Evolutionary conservation across 768 basidiomycete genomes (phyloP), one percentile per base, ranked within the genome.

Genomic region (Naganishia vaughanmartiniae): DNA sequence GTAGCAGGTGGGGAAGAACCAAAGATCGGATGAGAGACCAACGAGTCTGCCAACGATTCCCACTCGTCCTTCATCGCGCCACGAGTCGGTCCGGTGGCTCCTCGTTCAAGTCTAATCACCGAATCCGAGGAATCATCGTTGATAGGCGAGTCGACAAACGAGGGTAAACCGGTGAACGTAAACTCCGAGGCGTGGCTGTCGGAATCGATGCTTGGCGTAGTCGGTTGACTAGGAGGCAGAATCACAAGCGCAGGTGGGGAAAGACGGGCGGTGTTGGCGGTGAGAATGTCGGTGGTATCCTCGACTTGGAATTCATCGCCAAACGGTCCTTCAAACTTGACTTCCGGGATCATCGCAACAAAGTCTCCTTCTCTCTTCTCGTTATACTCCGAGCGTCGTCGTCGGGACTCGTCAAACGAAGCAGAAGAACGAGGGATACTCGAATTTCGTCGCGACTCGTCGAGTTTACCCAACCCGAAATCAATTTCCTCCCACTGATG

Each of bases 401-500:
- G 36, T 51, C 46, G 48, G 17, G 24, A 36, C 46, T 58, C 42
- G 26, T 48, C 42, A 28, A 69, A 51, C 15, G 56, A 53, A 2
- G 65, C 65, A 15, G 54, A 60, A 31, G 68, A 45, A 10, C 68
- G 67, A 26, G 60, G 72, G 14, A 26, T 55, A 65, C 46, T 31
- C 26, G 73, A 74, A 19, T 68, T 72, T 31, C 72, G 51, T 3
- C 76, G 54, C 24, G 71, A 70, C 68, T 78, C 76, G 70, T 81
- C 80, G 34, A 81, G 53, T 73, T 74, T 71, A 57, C 80, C 80
- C 34, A 81, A 72, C 31, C 80, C 80, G 69, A 81, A 81, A 70
- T 81, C 80, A 68, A 81, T 80, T 55, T 81, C 80, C 70, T 81
- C 80, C 80, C 80, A 81, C 60, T 78, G 79, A 69, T 45, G 70